These are phyloP conservation scores for Elaeis guineensis DNA, from an alignment of 176 grass and related monocot genomes.

Conservation along the genomic window DNA sequence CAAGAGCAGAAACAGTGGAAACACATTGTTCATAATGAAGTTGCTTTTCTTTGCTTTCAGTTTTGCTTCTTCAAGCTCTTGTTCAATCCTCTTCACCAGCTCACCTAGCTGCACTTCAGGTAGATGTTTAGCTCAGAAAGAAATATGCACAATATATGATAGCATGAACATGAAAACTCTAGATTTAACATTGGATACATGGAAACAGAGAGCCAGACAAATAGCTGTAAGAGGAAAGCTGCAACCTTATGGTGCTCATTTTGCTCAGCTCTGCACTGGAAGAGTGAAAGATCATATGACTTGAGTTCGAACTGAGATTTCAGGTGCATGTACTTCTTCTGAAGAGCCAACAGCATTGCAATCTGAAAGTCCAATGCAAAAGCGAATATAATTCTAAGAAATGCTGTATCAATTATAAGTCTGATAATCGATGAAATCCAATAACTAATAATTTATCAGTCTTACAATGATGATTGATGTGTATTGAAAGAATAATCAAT, in stretches of 20 bases:
- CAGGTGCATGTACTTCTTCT: constrained; percentile 51
- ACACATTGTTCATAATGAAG: constrained; percentile 46
- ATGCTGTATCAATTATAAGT: neutral
- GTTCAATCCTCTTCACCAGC: constrained; percentile 73
- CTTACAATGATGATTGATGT: no score
- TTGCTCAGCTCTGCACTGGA: constrained; percentile 85
- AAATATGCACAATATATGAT: neutral
- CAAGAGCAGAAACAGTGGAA: constrained; percentile 56
- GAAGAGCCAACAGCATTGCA: constrained; percentile 42
- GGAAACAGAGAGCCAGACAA: constrained; percentile 8
- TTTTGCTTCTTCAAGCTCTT: constrained; percentile 70
- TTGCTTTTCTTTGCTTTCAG: constrained; percentile 57
- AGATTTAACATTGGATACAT: constrained; percentile 16
- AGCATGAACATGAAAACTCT: constrained; percentile 1
- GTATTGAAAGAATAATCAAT: no score
- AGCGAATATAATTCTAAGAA: neutral
- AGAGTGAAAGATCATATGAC: constrained; percentile 88
- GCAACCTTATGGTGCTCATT: constrained; percentile 98
- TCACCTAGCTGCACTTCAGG: constrained; percentile 51
- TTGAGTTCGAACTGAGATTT: constrained; percentile 92
- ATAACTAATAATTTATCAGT: neutral
- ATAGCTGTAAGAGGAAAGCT: neutral
- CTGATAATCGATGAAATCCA: neutral
- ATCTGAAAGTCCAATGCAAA: constrained; percentile 39
- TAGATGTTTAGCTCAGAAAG: neutral